Percentiles rank a stretch among this genome's conserved stretches.
Evolutionary conservation across 225 moss, liverwort and hornwort species (phyloP).

Genomic region (Marchantia polymorpha): DNA sequence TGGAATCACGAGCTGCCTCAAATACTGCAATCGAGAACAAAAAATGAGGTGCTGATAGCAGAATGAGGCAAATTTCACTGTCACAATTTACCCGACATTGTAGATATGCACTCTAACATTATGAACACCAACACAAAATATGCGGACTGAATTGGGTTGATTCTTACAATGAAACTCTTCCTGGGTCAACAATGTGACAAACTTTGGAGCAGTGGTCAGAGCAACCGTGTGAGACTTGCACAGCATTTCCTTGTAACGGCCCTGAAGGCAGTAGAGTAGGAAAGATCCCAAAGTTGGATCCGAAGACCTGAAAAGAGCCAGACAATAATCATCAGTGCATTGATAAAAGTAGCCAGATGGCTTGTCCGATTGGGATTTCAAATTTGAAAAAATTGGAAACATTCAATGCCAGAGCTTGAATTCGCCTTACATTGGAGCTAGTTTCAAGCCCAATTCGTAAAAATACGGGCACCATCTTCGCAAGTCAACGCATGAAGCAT

Average conservation of each 20-base stretch:
- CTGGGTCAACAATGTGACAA: constrained; percentile 60
- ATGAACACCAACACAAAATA: not conserved
- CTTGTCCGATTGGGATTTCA: not conserved
- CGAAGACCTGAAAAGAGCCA: constrained; percentile 34
- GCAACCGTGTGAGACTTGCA: constrained; percentile 78
- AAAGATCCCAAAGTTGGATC: constrained; percentile 66
- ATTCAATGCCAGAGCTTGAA: not conserved
- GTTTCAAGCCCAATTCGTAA: constrained; percentile 81
- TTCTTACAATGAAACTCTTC: constrained; percentile 73
- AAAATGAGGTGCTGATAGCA: not conserved
- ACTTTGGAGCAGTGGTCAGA: constrained; percentile 57
- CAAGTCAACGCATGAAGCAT: constrained; percentile 81
- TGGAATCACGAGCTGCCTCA: constrained; percentile 73
- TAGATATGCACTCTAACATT: not conserved
- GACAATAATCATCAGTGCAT: not conserved
- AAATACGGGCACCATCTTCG: constrained; percentile 79
- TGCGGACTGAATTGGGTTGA: not conserved
- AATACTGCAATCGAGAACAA: constrained; percentile 47
- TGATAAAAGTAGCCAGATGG: not conserved
- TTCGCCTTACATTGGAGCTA: constrained; percentile 61
- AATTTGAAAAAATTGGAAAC: not conserved
- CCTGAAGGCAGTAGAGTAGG: constrained; percentile 73
- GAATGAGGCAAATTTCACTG: too few relatives aligned
- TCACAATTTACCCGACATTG: not conserved
- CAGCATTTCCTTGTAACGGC: constrained; percentile 85